phyloP scores from a whole-genome alignment of 73 alveolate genomes.

The Paramecium primaurelia region DNA sequence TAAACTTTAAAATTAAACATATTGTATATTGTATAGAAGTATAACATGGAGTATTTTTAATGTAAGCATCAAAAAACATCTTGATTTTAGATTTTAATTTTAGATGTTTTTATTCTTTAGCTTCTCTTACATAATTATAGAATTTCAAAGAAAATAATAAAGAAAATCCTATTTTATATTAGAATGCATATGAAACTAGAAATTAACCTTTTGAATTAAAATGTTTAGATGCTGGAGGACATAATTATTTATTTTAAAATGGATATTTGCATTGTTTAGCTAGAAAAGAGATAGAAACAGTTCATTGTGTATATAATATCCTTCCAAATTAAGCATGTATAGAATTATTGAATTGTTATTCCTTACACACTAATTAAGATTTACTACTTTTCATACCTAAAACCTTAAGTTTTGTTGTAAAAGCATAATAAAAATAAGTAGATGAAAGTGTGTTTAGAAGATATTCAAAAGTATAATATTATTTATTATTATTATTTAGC shows the following conservation, averaged over 20 bases:
- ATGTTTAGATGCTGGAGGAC: constrained; percentile 53
- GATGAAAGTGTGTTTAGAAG: constrained; percentile 20
- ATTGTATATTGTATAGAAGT: constrained; percentile 57
- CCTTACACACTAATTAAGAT: constrained; percentile 53
- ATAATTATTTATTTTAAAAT: constrained; percentile 31
- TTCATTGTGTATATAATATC: constrained; percentile 47
- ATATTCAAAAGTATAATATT: neutral
- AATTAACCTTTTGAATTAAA: constrained; percentile 62
- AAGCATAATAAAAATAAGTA: neutral
- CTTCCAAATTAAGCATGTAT: constrained; percentile 53
- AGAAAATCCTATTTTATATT: neutral
- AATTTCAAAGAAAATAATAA: constrained; percentile 38
- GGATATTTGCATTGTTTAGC: constrained; percentile 55
- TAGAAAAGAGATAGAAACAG: constrained; percentile 59
- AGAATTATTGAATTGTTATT: constrained; percentile 27
- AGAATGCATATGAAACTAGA: constrained; percentile 45
- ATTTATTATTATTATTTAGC: neutral
- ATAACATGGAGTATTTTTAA: constrained; percentile 53
- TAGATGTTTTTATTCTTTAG: constrained; percentile 55
- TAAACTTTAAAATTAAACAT: neutral
- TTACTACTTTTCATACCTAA: constrained; percentile 17
- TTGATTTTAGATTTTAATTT: constrained; percentile 56
- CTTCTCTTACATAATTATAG: constrained; percentile 32
- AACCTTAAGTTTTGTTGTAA: neutral
- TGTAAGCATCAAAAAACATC: constrained; percentile 55